Conservation (phyloP, 2,329 filamentous ascomycete genomes). For the Botrytis byssoidea region DNA sequence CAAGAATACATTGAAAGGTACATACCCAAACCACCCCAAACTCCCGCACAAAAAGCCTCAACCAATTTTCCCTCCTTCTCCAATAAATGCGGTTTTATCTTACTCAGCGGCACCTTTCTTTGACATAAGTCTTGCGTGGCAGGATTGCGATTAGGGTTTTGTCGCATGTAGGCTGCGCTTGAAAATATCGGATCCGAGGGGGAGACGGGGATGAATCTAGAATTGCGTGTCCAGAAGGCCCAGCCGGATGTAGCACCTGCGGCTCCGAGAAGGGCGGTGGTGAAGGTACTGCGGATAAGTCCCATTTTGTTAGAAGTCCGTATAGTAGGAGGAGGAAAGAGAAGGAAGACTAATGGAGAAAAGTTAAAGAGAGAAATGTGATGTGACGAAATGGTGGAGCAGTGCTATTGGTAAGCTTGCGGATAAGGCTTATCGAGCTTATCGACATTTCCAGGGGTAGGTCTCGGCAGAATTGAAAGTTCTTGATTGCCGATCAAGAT, state of each 20-base stretch:
- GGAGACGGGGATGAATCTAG: slow-evolving; percentile 52
- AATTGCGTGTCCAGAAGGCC: slow-evolving; percentile 30
- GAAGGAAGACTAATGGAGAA: background rate
- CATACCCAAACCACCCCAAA: slow-evolving; percentile 49
- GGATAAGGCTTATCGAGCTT: background rate
- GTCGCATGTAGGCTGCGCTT: slow-evolving; percentile 53
- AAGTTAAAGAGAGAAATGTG: background rate
- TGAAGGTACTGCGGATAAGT: slow-evolving; percentile 27
- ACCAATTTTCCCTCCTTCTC: slow-evolving; percentile 63
- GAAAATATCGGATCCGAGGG: slow-evolving; percentile 61
- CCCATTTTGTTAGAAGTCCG: slow-evolving; percentile 24
- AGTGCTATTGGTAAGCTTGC: background rate
- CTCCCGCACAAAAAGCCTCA: slow-evolving; percentile 36
- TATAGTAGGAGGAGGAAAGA: background rate
- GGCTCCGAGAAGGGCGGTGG: slow-evolving; percentile 28
- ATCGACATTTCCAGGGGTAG: background rate
- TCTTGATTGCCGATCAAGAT: background rate
- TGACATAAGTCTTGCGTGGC: slow-evolving; percentile 64
- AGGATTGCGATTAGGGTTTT: slow-evolving; percentile 63
- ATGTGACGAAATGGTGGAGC: slow-evolving; percentile 6
- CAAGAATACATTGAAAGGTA: slow-evolving; percentile 22
- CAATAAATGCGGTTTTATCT: slow-evolving; percentile 64
- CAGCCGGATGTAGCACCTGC: slow-evolving; percentile 29
- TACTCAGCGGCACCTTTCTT: slow-evolving; percentile 58
- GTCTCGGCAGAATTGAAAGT: background rate